Base-by-base conservation (phyloP, 2,329 filamentous ascomycete species). In the Onygenales sp. region DNA sequence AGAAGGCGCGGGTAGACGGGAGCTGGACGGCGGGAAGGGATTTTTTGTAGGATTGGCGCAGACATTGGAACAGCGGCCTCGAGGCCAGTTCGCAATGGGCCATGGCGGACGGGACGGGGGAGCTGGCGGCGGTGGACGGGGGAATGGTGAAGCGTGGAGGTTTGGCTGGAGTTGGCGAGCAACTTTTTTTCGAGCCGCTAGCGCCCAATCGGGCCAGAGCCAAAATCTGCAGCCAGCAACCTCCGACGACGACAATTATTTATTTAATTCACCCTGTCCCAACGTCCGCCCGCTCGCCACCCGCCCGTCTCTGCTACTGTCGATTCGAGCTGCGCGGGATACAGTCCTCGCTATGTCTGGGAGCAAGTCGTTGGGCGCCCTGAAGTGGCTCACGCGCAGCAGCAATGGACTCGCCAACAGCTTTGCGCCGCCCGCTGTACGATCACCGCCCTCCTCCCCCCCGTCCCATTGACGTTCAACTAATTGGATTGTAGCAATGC, bases 1-100 rank as follows among this genome's bases (percentile, higher is more conserved):
- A 75, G 59, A 81, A 76, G 60, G 72, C 65, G 45, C 78, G 76
- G 54, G 67, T 65, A 52, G 67, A 60, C 58, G 68, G 68, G 39
- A 67, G 52, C 56, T 69, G 69, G 43, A 66, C 51, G 49, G 61
- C 61, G 21, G 67, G 57, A 37, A 71, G 56, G 51, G 66, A 61
- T 54, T 59, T 63, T 52, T 61, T 59, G 52, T 66, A 71, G 17
- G 66, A 63, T 36, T 63, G 67, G 53, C 70, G 69, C 42, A 73
- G 62, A 47, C 68, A 72, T 67, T 72, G 68, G 42, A 72, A 62
- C 59, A 73, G 59, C 45, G 70, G 70, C 65, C 67, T 71, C 5
- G 70, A 70, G 56, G 67, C 69, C 66, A 67, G 61, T 61, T 72
- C 69, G 52, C 69, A 72, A 62, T 70, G 69, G 56, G 66, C 68